phyloP scores from a whole-genome alignment of 208 protist species.

The Strigomonas oncopelti region DNA sequence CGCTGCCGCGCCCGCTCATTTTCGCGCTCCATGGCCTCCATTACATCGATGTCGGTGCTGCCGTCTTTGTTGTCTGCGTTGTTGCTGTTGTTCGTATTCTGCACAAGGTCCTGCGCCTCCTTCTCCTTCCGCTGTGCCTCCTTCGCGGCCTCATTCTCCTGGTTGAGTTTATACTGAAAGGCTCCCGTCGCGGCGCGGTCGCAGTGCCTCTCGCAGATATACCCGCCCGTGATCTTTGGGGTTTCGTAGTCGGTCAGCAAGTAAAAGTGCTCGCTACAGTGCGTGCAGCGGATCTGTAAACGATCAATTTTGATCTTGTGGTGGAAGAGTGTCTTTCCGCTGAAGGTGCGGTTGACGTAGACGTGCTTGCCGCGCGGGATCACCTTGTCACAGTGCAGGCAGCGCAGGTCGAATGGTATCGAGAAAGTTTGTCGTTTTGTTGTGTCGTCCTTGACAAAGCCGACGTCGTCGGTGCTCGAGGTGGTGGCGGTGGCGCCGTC shows the following conservation, averaged over 20 bases:
- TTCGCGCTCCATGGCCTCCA: background rate
- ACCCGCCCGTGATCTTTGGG: background rate
- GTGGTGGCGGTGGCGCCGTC: too few relatives aligned
- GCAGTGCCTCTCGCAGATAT: background rate
- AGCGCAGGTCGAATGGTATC: constrained; percentile 78
- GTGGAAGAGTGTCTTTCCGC: background rate
- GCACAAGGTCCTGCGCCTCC: background rate
- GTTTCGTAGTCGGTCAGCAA: background rate
- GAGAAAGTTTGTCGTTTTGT: constrained; percentile 66
- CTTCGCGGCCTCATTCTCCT: background rate
- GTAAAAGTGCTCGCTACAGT: background rate
- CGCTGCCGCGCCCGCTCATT: background rate
- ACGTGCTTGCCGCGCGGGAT: constrained; percentile 76
- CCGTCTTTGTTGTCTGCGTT: background rate
- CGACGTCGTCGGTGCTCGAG: background rate
- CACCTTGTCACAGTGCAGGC: constrained; percentile 55
- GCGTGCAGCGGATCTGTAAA: background rate
- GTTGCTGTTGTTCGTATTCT: background rate
- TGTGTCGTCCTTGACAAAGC: background rate
- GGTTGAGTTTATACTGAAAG: background rate
- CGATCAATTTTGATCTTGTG: background rate
- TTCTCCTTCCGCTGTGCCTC: background rate
- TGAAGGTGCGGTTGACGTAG: constrained; percentile 56
- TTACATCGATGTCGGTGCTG: background rate
- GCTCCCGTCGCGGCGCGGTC: background rate